A percentile compares a stretch with the other conserved stretches of the same genome.
phyloP scores from a whole-genome alignment of 1,139 yeast species.

The Casaregolazyma suthepensis region DNA sequence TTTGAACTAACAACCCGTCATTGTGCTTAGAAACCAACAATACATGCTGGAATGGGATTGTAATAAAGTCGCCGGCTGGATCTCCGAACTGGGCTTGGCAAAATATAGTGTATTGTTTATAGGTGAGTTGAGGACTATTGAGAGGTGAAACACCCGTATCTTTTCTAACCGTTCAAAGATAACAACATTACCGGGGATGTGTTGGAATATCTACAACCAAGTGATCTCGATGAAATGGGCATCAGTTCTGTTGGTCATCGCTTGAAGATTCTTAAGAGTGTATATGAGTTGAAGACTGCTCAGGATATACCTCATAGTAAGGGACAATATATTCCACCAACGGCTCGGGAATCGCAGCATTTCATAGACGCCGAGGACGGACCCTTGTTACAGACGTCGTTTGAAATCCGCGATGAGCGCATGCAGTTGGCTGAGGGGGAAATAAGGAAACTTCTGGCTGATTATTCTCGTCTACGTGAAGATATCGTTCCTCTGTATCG shows the following conservation, averaged over 20 bases:
- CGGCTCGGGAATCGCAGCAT: constrained; percentile 7
- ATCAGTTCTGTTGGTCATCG: constrained; percentile 38
- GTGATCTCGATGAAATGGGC: constrained; percentile 38
- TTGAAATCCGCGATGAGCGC: constrained; percentile 33
- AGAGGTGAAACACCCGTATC: constrained; percentile 4
- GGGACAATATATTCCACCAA: constrained; percentile 30
- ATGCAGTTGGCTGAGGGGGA: constrained; percentile 33
- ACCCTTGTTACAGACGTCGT: constrained; percentile 18
- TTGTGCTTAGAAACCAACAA: background rate
- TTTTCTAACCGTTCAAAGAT: constrained; percentile 14
- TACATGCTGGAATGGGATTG: constrained; percentile 26
- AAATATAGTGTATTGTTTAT: constrained; percentile 25
- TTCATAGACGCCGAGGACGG: constrained; percentile 5
- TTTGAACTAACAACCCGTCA: background rate
- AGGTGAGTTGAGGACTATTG: constrained; percentile 1
- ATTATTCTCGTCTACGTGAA: constrained; percentile 33
- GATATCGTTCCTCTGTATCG: constrained; percentile 37
- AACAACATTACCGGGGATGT: constrained; percentile 39
- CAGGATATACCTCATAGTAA: constrained; percentile 28
- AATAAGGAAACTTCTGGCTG: constrained; percentile 31
- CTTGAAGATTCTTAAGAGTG: constrained; percentile 33
- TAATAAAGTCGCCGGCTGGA: constrained; percentile 27
- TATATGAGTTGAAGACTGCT: constrained; percentile 29
- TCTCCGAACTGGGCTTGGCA: constrained; percentile 25
- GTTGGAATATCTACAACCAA: constrained; percentile 33